Evolutionary conservation across 306 rosid genomes (phyloP).

Genomic region (Glycyrrhiza uralensis): DNA sequence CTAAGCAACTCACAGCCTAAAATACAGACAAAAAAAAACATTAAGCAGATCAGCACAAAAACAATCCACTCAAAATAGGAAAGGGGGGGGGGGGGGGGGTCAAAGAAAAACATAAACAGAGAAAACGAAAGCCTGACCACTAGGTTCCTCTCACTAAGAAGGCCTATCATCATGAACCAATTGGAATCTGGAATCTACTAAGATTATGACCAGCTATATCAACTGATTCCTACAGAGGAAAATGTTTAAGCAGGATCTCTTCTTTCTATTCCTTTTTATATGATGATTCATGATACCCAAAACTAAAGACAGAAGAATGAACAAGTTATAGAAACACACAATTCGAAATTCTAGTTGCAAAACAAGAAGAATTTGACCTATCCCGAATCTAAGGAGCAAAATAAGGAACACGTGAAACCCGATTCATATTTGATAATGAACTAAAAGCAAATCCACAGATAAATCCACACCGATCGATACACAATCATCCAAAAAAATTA

Average conservation of each 20-base stretch:
- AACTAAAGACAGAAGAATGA: background rate
- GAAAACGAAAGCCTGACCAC: background rate
- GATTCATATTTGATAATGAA: background rate
- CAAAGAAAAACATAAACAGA: background rate
- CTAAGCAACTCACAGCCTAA: constrained; percentile 53
- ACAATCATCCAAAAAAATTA: background rate
- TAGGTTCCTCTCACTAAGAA: background rate
- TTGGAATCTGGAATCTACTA: background rate
- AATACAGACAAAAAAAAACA: background rate
- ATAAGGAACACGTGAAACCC: background rate
- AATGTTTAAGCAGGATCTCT: background rate
- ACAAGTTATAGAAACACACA: background rate
- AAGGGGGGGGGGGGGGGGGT: background rate
- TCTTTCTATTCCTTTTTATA: background rate
- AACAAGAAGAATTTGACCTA: background rate
- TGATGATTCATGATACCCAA: background rate
- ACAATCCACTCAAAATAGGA: background rate
- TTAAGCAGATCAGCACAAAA: background rate
- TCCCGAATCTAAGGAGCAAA: background rate
- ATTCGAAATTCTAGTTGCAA: background rate
- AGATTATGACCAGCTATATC: background rate
- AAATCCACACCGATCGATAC: background rate
- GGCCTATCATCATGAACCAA: background rate
- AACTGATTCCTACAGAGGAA: background rate
- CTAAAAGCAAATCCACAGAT: background rate